phyloP scores from a whole-genome alignment of 75 land plant genomes.

The Azolla pinnata region DNA sequence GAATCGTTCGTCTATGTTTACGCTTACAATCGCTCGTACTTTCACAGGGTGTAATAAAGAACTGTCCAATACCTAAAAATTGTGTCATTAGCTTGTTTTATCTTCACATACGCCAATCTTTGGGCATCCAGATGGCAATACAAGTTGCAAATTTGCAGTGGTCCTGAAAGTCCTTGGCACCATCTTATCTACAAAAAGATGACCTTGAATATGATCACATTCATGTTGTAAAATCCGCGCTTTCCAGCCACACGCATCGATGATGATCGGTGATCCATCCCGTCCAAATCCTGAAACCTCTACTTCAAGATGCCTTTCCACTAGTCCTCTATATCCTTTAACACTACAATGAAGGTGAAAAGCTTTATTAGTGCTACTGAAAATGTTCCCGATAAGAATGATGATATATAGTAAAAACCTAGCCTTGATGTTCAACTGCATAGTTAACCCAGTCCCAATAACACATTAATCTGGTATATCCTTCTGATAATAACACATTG shows the following conservation, averaged over 20 bases:
- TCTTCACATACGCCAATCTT: conserved; percentile 51
- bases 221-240: conserved; percentile 95
- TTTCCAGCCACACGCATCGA: conserved; percentile 88
- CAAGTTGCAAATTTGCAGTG: conserved; percentile 55
- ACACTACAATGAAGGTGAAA: conserved; percentile 43
- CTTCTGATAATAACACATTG: too few relatives aligned
- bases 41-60: too few relatives aligned
- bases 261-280: conserved; percentile 63
- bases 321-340: conserved; percentile 67
- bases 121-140: conserved; percentile 67
- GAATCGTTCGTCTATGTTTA: too few relatives aligned
- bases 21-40: too few relatives aligned
- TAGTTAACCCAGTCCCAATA: too few relatives aligned
- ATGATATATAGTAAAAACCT: too few relatives aligned
- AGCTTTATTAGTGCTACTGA: not conserved
- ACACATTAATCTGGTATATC: too few relatives aligned
- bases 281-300: conserved; percentile 79
- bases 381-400: too few relatives aligned
- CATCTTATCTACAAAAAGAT: conserved; percentile 84
- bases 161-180: conserved; percentile 70
- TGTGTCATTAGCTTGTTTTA: too few relatives aligned
- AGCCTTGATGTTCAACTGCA: too few relatives aligned
- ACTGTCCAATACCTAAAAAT: too few relatives aligned
- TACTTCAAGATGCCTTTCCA: conserved; percentile 73
- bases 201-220: conserved; percentile 86